Evolutionary conservation across 306 rosid species (phyloP).

Genomic region (Canavalia gladiata): DNA sequence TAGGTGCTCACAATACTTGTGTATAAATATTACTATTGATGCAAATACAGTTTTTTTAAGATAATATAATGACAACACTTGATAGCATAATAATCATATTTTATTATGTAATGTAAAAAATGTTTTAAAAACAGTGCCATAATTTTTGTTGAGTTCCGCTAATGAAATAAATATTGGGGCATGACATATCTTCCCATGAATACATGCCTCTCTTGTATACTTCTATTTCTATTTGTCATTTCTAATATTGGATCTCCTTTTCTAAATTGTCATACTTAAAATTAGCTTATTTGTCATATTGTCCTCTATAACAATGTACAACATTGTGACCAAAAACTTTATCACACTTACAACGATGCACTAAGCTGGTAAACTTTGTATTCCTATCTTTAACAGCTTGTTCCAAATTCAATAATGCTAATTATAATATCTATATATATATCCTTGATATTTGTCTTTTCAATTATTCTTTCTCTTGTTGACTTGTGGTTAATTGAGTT

Average conservation of each 20-base stretch:
- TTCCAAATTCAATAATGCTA: neutral
- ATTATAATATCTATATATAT: neutral
- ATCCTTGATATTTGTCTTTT: neutral
- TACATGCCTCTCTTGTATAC: neutral
- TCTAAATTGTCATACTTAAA: neutral
- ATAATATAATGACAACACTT: too few species aligned
- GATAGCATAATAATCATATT: neutral
- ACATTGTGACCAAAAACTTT: neutral
- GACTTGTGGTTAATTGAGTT: neutral
- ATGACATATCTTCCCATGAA: neutral
- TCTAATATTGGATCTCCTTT: neutral
- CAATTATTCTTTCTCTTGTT: neutral
- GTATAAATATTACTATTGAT: too few species aligned
- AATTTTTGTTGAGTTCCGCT: neutral
- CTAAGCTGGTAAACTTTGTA: neutral
- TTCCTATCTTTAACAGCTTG: neutral
- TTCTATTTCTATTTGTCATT: neutral
- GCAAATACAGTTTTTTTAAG: too few species aligned
- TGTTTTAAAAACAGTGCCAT: too few species aligned
- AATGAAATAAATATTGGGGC: neutral
- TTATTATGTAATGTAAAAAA: too few species aligned
- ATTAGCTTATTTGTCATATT: slow-evolving; percentile 10
- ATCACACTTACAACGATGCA: neutral
- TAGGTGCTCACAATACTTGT: too few species aligned
- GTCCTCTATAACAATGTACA: neutral